These are phyloP conservation scores for Centrapalus pauciflorus DNA, from an alignment of 129 eudicot species.

Conservation along the genomic window DNA sequence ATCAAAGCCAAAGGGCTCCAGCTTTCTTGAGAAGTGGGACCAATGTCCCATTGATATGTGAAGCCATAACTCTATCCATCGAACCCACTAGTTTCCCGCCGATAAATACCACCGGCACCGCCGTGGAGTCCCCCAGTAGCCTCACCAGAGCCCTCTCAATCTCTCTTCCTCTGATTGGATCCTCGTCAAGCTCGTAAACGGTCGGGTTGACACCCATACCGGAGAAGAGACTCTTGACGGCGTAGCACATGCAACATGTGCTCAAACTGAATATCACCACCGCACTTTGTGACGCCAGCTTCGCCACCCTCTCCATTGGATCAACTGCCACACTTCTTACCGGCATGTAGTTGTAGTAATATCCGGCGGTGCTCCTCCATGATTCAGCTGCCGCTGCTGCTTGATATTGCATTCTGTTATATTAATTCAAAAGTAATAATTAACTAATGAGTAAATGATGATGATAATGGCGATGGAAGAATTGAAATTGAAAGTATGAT, in stretches of 20 bases:
- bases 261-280: slow-evolving; percentile 84
- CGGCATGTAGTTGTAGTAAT: slow-evolving; percentile 27
- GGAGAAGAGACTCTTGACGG: slow-evolving; percentile 71
- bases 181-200: slow-evolving; percentile 76
- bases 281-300: slow-evolving; percentile 64
- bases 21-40: slow-evolving; percentile 82
- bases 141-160: slow-evolving; percentile 53
- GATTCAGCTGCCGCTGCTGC: slow-evolving; percentile 14
- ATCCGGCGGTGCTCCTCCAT: slow-evolving; percentile 17
- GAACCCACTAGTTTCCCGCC: slow-evolving; percentile 79
- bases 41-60: slow-evolving; percentile 72
- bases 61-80: slow-evolving; percentile 83
- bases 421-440: not conserved
- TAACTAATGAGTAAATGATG: not conserved
- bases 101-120: slow-evolving; percentile 82
- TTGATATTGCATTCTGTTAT: slow-evolving; percentile 38
- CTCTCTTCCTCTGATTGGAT: slow-evolving; percentile 43
- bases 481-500: not conserved
- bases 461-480: no score
- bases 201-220: slow-evolving; percentile 80
- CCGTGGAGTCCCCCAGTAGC: slow-evolving; percentile 40
- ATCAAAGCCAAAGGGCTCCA: slow-evolving; percentile 77
- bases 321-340: slow-evolving; percentile 26
- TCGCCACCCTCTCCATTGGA: slow-evolving; percentile 57
- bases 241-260: slow-evolving; percentile 82